Base-by-base conservation (phyloP, 768 basidiomycete species). In the Asterophora parasitica region DNA sequence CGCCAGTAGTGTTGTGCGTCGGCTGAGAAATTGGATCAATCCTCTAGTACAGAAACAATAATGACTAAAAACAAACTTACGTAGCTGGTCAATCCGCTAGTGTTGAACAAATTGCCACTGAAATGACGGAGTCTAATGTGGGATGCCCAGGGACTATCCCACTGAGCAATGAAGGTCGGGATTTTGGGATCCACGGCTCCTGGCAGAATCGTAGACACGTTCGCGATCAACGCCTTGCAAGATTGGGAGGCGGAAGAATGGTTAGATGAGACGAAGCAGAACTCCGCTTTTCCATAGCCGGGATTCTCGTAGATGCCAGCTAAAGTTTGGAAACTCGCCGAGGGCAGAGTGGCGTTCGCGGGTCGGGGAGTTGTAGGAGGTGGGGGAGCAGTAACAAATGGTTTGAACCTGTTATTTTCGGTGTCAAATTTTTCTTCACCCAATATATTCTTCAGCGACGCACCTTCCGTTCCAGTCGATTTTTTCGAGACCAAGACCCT, bases 111-210 rank as follows among this genome's bases (percentile, higher is more conserved):
- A 23, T 61, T 58, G 5, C 50, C 56, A 28, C 58, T 50, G 34
- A 61, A 64, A 34, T 66, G 65, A 4, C 53, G 45, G 2, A 64
- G 28, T 9, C 45, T 46, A n/a, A 61, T 26, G 37, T 65, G 60
- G 3, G 58, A 44, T 1, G 44, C 15, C 40, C 48, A 56, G 12
- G 53, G 44, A 9, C 46, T 51, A 8, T 55, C 40, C 59, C 61
- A 63, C 19, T 37, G 46, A 1, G 37, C 51, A 12, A 66, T 46
- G 7, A 64, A 51, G 0, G 62, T 65, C 1, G 64, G 62, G 2
- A 61, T 45, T 3, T 42, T 41, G 3, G 55, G 33, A 40, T 61
- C 50, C 16, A 62, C 38, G 13, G 46, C 44, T 6, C 51, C 57
- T 1, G 61, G 61, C 35, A 64, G 56, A 11, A 49, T 51, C 9